phyloP scores from a whole-genome alignment of 495 filamentous ascomycete species.

The Schizothecium vesticola region DNA sequence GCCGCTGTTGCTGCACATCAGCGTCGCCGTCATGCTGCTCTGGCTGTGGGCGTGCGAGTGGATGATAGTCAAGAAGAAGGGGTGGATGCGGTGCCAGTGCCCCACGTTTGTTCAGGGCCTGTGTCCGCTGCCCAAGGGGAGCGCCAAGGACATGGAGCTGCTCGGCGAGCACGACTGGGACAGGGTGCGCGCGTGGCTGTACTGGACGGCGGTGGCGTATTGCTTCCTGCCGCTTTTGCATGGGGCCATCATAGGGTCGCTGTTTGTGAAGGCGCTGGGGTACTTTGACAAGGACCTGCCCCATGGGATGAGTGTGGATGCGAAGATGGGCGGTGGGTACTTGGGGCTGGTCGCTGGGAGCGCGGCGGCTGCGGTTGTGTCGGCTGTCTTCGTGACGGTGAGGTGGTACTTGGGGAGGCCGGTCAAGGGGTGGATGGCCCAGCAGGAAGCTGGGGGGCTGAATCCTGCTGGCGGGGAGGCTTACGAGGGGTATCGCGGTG shows the following conservation, averaged over 20 bases:
- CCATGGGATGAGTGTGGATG: neutral
- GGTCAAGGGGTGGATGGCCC: neutral
- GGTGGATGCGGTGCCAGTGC: neutral
- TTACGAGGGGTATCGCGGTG: neutral
- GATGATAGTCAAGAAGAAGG: neutral
- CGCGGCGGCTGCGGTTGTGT: neutral
- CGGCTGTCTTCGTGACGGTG: neutral
- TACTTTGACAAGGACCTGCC: neutral
- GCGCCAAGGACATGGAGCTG: neutral
- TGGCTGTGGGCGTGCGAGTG: neutral
- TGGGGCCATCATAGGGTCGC: neutral
- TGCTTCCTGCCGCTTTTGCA: neutral
- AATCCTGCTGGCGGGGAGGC: neutral
- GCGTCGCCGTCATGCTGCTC: neutral
- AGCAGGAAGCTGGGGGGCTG: slow-evolving; percentile 6
- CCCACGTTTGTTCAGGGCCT: neutral
- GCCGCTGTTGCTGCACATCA: neutral
- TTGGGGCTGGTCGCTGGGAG: neutral
- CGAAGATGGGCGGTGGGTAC: neutral
- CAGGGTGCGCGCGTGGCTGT: neutral
- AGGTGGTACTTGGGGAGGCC: neutral
- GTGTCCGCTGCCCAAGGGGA: neutral
- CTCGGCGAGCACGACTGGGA: neutral
- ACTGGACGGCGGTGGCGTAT: neutral
- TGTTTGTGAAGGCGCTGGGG: neutral